Base-by-base conservation (phyloP, 352 stramenopile species). In the Aphanomyces invadans region DNA sequence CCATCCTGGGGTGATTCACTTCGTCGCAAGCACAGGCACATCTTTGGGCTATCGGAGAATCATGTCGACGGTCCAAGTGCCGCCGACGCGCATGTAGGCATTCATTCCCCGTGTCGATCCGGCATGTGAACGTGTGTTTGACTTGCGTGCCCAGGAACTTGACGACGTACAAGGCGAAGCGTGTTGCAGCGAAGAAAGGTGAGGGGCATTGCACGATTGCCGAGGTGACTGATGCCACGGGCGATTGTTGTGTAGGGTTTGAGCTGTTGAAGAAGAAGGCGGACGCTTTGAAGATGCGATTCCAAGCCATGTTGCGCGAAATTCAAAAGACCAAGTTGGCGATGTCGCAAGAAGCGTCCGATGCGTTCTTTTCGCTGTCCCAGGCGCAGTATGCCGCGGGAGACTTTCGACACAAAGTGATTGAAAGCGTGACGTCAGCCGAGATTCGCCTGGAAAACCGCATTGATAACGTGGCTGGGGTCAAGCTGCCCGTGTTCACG, bases 381-480 rank as follows among this genome's bases (percentile, higher is more conserved):
- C 91, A 98, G 74, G 96, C 97, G 25, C 95, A 99, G 80, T 99
- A 99, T 77, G 96, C 97, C 21, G 96, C 96, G 9, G 96, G 96
- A 5, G 97, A 99, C 79, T 99, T 99, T 70, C 82, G 85, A 46
- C 92, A 96, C 69, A 98, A 98, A 67, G 92, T 99, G 36, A 92
- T 97, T 56, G 96, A 99, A 76, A 97, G 95, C 48, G 89, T 95
- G 57, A 97, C 96, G 77, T 95, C 88, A 10, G 97, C 97, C 31
- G 87, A 96, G 67, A 88, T 99, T 65, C 92, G 96, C 45, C 95
- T 98, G 59, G 88, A 95, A 69, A 97, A 97, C 59, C 95, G 94
- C 71, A 98, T 98, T 51, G 96, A 99, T 74, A 99, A 99, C 76
- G 96, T 99, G 21, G 97, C 97, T 4, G 97, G 97, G 71, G 97